Conservation (phyloP, 345 rosid species). For the Cardamine resedifolia region DNA sequence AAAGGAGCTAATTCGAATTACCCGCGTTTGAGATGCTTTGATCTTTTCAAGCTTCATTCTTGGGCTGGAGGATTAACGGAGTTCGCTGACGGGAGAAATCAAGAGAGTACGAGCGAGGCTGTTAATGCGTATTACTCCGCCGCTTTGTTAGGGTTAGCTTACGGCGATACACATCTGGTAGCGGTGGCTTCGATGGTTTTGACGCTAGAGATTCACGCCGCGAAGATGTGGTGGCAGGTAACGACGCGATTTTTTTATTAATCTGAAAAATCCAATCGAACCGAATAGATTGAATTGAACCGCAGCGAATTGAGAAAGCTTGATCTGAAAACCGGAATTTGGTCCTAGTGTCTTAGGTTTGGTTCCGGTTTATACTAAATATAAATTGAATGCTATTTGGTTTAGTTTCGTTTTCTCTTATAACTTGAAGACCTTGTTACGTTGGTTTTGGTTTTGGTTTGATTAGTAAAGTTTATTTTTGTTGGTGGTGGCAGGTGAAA, state of each 20-base stretch:
- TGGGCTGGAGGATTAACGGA: slow-evolving; percentile 97
- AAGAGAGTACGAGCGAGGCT: slow-evolving; percentile 94
- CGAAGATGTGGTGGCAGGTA: slow-evolving; percentile 93
- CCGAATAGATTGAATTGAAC: not conserved
- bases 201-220: slow-evolving; percentile 84
- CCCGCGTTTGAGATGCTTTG: slow-evolving; percentile 82
- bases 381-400: not conserved
- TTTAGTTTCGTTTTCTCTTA: no score
- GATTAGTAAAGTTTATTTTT: not conserved
- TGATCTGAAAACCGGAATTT: not conserved
- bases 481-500: slow-evolving; percentile 76
- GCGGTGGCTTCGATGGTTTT: slow-evolving; percentile 64
- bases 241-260: slow-evolving; percentile 22
- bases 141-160: slow-evolving; percentile 88
- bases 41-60: slow-evolving; percentile 86
- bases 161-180: slow-evolving; percentile 77
- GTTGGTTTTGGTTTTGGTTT: not conserved
- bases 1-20: slow-evolving; percentile 40
- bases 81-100: slow-evolving; percentile 82
- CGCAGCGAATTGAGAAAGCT: not conserved
- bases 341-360: not conserved
- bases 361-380: not conserved
- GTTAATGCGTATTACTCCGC: slow-evolving; percentile 90
- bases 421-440: not conserved
- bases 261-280: not conserved